A percentile compares a stretch with the other conserved stretches of the same genome.
These are phyloP conservation scores for Claviceps purpurea DNA, from an alignment of 2,329 filamentous ascomycete genomes.

Conservation along the genomic window DNA sequence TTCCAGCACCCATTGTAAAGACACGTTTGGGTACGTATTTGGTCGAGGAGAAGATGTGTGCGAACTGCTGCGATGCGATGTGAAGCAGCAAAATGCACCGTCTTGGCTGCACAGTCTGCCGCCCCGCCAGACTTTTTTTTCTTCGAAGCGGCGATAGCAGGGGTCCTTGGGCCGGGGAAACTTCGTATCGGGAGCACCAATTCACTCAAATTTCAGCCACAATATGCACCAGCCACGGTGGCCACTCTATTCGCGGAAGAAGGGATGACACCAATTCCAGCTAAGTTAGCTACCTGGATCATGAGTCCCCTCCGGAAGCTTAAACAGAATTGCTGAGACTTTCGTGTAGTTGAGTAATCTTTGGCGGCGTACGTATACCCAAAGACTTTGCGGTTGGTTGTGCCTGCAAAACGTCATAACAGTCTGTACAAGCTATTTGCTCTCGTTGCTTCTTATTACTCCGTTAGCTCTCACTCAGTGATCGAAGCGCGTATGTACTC, in stretches of 20 bases:
- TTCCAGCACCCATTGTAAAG: conserved; percentile 67
- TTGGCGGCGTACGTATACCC: too few species aligned
- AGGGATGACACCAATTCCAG: background rate
- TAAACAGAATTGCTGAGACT: too few species aligned
- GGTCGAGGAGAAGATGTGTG: conserved; percentile 2
- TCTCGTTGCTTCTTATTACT: background rate
- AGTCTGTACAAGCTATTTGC: background rate
- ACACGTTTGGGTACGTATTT: conserved; percentile 6
- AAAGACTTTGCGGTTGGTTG: too few species aligned
- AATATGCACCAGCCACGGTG: background rate
- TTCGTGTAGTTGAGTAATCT: too few species aligned
- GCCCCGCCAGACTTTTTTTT: conserved; percentile 29
- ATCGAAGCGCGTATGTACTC: too few species aligned
- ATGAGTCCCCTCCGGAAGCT: too few species aligned
- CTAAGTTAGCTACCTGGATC: too few species aligned
- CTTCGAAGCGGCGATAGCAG: conserved; percentile 10
- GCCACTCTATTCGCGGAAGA: background rate
- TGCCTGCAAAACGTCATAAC: too few species aligned
- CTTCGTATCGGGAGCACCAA: conserved; percentile 16
- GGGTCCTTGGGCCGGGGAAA: conserved; percentile 20
- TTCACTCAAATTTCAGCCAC: background rate
- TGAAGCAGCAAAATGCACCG: background rate
- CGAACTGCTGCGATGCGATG: background rate
- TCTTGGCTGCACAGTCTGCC: conserved; percentile 2
- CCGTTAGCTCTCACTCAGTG: background rate